A percentile compares a stretch with the other conserved stretches of the same genome.
These are phyloP conservation scores for Coleophoma eucalyptorum DNA, from an alignment of 2,329 filamentous ascomycete genomes.

Conservation along the genomic window DNA sequence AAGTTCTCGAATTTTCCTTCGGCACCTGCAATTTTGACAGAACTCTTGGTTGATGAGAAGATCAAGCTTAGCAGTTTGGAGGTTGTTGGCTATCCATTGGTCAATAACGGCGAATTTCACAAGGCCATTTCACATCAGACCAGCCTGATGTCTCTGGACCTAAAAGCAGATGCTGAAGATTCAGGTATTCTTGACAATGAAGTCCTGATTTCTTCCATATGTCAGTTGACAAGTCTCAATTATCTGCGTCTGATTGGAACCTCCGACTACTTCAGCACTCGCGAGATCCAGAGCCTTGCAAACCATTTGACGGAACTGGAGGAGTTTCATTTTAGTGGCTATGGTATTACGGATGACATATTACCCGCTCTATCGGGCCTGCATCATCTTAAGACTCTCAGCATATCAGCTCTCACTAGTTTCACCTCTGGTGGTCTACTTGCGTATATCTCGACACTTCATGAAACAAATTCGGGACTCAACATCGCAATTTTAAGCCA, in stretches of 20 bases:
- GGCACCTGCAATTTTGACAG: slow-evolving; percentile 47
- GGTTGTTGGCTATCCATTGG: slow-evolving; percentile 43
- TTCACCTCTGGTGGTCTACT: slow-evolving; percentile 50
- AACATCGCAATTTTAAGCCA: slow-evolving; percentile 27
- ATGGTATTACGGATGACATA: slow-evolving; percentile 46
- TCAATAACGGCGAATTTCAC: slow-evolving; percentile 48
- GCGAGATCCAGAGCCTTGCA: slow-evolving; percentile 45
- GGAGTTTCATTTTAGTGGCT: slow-evolving; percentile 52
- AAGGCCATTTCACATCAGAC: slow-evolving; percentile 45
- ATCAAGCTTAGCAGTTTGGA: slow-evolving; percentile 43
- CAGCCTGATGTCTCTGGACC: slow-evolving; percentile 38
- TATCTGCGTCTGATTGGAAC: slow-evolving; percentile 49
- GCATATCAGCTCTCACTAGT: slow-evolving; percentile 48
- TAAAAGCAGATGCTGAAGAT: slow-evolving; percentile 43
- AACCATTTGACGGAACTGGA: slow-evolving; percentile 39
- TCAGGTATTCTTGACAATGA: slow-evolving; percentile 42
- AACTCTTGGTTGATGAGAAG: slow-evolving; percentile 40
- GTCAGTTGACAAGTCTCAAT: slow-evolving; percentile 44
- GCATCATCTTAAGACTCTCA: slow-evolving; percentile 44
- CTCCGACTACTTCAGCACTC: slow-evolving; percentile 44
- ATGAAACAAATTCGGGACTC: slow-evolving; percentile 27
- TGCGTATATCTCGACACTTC: slow-evolving; percentile 34
- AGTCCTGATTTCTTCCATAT: slow-evolving; percentile 45
- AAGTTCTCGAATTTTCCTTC: slow-evolving; percentile 46
- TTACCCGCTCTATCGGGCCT: slow-evolving; percentile 40